Evolutionary conservation across 129 eudicot genomes (phyloP), one percentile per base, ranked within the genome.

Genomic region (Arctium minus): DNA sequence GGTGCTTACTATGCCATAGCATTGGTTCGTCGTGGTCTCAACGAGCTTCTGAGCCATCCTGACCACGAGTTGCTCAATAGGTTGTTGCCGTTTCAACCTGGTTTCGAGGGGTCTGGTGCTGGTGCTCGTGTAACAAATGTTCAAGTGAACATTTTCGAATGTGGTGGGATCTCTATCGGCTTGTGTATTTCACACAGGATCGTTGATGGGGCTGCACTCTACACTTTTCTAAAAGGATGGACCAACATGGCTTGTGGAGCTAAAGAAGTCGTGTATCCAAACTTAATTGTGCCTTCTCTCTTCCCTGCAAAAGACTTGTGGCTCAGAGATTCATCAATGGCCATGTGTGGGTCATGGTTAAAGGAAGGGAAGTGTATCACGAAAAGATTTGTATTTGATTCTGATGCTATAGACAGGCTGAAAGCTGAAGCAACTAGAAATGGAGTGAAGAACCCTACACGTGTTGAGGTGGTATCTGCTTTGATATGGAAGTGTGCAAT

Each of bases 121-220:
- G 32, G 39, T 67, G 13, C 13, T 39, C 74, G 40, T 67, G 74
- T 79, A 11, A 78, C 82, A 37, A 67, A 72, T 64, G 69, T 84
- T 62, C 87, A 79, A 31, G 75, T 84, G 70, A 84, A 73, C 83
- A 42, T 78, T 38, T 84, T 78, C 40, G 37, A 84, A 32, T 78
- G 83, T 32, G 83, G 87, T 39, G 87, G 87, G 11, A 84, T 73
- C 11, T 62, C 75, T 2, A 84, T 79, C 11, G 83, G 80, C 13
- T 8, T 73, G 9, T 78, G 83, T 37, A 11, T 78, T 64, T 84
- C 79, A 0, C 87, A 84, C 70, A 84, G 37, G 48, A 69, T 92
- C 78, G 80, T 88, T 60, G 97, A 92, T 82, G 97, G 92, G 13
- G 62, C 84, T 65, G 88, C 85, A n/a, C 74, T 92, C 4, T 62